These are phyloP conservation scores for Plenodomus lindquistii DNA, from an alignment of 2,329 filamentous ascomycete species.

Conservation along the genomic window DNA sequence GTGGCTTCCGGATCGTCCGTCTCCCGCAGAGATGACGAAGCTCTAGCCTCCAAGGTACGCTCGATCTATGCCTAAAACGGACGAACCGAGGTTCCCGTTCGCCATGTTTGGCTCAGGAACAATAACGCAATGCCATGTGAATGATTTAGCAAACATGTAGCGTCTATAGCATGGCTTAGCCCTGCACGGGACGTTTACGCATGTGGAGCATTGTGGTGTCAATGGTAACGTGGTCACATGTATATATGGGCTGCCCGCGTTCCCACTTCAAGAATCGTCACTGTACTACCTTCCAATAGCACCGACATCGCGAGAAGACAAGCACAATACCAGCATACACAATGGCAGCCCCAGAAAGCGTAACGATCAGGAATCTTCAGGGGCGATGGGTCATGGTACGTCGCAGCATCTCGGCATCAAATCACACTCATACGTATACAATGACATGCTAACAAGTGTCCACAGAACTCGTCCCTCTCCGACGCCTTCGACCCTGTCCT, in stretches of 20 bases:
- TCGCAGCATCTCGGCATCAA: background rate
- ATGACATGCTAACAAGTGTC: background rate
- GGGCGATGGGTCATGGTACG: conserved; percentile 46
- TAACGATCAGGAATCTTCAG: conserved; percentile 41
- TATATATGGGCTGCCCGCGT: background rate
- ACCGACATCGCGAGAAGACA: background rate
- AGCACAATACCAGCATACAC: conserved; percentile 6
- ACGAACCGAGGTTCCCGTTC: conserved; percentile 22
- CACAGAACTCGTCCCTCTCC: conserved; percentile 74
- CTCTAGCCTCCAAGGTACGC: background rate
- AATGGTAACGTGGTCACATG: background rate
- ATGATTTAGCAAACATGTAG: conserved; percentile 11
- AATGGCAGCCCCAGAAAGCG: conserved; percentile 45
- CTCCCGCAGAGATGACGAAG: background rate
- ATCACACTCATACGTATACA: background rate
- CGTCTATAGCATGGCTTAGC: conserved; percentile 7
- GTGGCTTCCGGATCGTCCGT: background rate
- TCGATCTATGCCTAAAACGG: conserved; percentile 9
- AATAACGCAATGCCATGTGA: conserved; percentile 16
- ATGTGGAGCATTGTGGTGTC: conserved; percentile 12
- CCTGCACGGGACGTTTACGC: conserved; percentile 8
- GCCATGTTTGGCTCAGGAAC: conserved; percentile 14
- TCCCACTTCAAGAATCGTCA: background rate
- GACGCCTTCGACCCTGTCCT: conserved; percentile 71
- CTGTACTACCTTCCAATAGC: background rate